A percentile compares a stretch with the other conserved stretches of the same genome.
phyloP scores from a whole-genome alignment of 169 alveolate genomes.

The Eimeria nieschulzi region DNA sequence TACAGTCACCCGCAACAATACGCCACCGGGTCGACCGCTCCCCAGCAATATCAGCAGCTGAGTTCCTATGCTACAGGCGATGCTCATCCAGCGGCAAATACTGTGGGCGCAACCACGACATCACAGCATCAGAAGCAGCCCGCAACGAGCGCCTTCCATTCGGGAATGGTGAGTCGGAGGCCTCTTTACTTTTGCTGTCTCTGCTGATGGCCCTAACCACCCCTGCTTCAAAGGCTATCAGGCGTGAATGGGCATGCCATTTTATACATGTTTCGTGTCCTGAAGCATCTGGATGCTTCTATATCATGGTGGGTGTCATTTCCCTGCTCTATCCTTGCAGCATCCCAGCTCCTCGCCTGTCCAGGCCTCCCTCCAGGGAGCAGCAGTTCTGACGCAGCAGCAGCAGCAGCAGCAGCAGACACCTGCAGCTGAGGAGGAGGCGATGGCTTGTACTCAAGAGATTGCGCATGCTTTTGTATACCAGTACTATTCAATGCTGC shows the following conservation, averaged over 20 bases:
- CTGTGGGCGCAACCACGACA: slow-evolving; percentile 18
- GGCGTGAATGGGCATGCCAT: neutral
- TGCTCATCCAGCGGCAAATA: slow-evolving; percentile 8
- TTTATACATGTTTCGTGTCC: neutral
- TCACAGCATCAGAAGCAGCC: slow-evolving; percentile 54
- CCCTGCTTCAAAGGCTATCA: neutral
- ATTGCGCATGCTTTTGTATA: slow-evolving; percentile 76
- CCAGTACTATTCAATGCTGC: slow-evolving; percentile 75
- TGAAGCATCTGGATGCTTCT: neutral
- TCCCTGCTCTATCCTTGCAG: slow-evolving; percentile 6
- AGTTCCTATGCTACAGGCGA: slow-evolving; percentile 13
- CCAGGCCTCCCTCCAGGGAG: slow-evolving; percentile 24
- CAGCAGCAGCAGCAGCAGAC: slow-evolving; percentile 49
- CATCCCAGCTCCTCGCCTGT: slow-evolving; percentile 33
- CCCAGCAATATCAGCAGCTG: slow-evolving; percentile 33
- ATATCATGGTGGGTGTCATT: neutral
- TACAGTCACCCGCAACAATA: slow-evolving; percentile 43
- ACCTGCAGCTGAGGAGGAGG: slow-evolving; percentile 16
- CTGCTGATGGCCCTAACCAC: neutral
- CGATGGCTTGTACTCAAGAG: slow-evolving; percentile 46
- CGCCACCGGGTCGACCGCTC: slow-evolving; percentile 4
- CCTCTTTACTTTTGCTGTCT: neutral
- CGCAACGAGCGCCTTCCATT: neutral
- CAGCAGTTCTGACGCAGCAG: slow-evolving; percentile 26
- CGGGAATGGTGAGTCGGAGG: slow-evolving; percentile 21